Evolutionary conservation across 208 protist genomes (phyloP), one percentile per base, ranked within the genome.

Genomic region (Trypanosoma grayi): DNA sequence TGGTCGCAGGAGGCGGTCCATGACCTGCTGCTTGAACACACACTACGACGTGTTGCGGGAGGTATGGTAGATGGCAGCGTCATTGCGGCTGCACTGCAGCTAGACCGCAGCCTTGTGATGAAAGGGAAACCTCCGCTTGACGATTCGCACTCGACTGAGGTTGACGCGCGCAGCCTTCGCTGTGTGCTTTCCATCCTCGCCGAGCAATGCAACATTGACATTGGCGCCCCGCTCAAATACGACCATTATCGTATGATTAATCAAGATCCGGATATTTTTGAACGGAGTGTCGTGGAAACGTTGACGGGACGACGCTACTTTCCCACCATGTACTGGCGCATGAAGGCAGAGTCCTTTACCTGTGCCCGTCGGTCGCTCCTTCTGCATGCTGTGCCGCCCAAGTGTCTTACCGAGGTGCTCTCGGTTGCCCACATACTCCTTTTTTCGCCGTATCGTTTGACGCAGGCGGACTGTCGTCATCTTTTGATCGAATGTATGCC

Each of bases 201-300:
- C 18, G 63, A 61, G 25, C 63, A 60, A n/a, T 61, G 45, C 31
- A 69, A 69, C 45, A 61, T 69, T 16, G 11, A 13, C 28, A 8
- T 30, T 4, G n/a, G 8, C 14, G 13, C 31, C 6, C 22, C 37
- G 10, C 16, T 46, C 41, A 16, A 13, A 0, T 56, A 58, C 28
- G 52, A 51, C 25, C 16, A 55, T 11, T 45, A 36, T 52, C 24
- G 14, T 18, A n/a, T 39, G 24, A 46, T 30, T 43, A 40, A 24
- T 37, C 31, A 16, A 25, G 24, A 34, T 13, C 46, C 46, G 9
- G 37, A 45, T 25, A 14, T 39, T 18, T 69, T 69, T 61, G 44
- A 6, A 6, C 10, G 14, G 9, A 44, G 10, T 53, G 31, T 52
- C 10, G 44, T 60, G 22, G 61, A 60, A 45, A 40, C 39, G 2